These are phyloP conservation scores for Podospora anserina DNA, from an alignment of 495 filamentous ascomycete species.

Conservation along the genomic window DNA sequence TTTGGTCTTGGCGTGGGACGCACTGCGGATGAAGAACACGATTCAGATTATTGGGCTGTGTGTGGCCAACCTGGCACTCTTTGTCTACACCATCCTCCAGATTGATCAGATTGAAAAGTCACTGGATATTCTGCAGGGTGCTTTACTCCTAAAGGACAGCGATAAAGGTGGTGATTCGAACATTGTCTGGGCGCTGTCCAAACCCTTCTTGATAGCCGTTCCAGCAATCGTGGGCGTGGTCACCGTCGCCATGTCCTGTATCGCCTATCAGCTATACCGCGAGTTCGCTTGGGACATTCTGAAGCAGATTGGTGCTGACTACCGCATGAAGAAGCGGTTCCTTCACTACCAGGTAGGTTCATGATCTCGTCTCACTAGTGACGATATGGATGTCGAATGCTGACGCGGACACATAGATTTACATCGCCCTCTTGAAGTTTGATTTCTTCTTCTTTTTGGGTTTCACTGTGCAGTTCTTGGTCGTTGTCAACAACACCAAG, in stretches of 20 bases:
- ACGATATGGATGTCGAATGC: constrained; percentile 22
- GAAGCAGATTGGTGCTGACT: constrained; percentile 96
- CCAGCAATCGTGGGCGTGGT: constrained; percentile 78
- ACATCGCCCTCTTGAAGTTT: constrained; percentile 95
- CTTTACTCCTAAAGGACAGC: constrained; percentile 37
- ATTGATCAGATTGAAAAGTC: constrained; percentile 81
- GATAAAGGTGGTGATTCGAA: constrained; percentile 18
- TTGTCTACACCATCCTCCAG: constrained; percentile 90
- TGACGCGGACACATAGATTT: constrained; percentile 63
- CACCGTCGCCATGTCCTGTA: constrained; percentile 65
- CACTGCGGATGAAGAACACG: constrained; percentile 90
- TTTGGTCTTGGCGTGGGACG: constrained; percentile 84
- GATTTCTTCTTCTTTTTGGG: constrained; percentile 99
- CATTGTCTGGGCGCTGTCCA: constrained; percentile 62
- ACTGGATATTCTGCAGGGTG: constrained; percentile 46
- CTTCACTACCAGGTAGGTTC: constrained; percentile 84
- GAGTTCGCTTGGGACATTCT: constrained; percentile 99
- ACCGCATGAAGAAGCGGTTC: constrained; percentile 94
- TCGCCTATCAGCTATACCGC: constrained; percentile 93
- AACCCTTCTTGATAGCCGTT: constrained; percentile 78
- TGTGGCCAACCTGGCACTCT: constrained; percentile 81
- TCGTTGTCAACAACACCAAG: constrained; percentile 70
- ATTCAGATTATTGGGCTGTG: constrained; percentile 98
- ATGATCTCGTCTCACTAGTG: neutral
- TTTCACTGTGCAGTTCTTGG: constrained; percentile 95